Conservation (phyloP, 257 asterid species). For the Nicotiana benthamiana region DNA sequence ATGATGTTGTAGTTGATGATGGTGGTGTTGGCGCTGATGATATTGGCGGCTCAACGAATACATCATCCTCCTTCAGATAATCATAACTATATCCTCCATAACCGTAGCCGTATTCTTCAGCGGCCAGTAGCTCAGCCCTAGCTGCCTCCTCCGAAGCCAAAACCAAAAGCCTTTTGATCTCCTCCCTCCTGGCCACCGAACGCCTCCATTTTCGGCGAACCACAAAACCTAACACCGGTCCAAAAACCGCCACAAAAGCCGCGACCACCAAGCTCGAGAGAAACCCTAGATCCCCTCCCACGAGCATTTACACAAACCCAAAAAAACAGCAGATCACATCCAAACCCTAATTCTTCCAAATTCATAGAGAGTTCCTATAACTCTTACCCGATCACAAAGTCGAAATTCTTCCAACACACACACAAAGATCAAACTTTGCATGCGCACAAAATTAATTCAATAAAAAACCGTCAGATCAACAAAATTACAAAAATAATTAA, state of each 20-base stretch:
- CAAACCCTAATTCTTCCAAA: constrained; percentile 37
- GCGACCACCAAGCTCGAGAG: constrained; percentile 26
- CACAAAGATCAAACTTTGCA: background rate
- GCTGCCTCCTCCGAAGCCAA: constrained; percentile 65
- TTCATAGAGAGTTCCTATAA: constrained; percentile 13
- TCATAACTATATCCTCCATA: constrained; percentile 15
- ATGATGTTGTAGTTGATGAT: background rate
- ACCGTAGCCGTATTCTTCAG: constrained; percentile 15
- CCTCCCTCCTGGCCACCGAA: constrained; percentile 49
- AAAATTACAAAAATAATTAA: background rate
- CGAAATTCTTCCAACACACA: background rate
- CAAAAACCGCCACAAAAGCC: constrained; percentile 31
- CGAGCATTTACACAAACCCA: constrained; percentile 51
- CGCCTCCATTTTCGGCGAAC: constrained; percentile 61
- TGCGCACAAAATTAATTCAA: background rate
- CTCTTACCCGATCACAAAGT: background rate
- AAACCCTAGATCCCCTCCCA: constrained; percentile 56
- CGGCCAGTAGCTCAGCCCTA: constrained; percentile 53
- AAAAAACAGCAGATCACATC: constrained; percentile 24
- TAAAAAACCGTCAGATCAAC: background rate
- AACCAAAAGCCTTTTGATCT: constrained; percentile 53
- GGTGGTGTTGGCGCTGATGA: constrained; percentile 14
- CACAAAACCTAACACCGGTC: constrained; percentile 34
- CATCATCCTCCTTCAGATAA: constrained; percentile 17
- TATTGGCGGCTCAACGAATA: constrained; percentile 4